These are phyloP conservation scores for Cercospora brassicicola DNA, from an alignment of 2,329 filamentous ascomycete species.

Conservation along the genomic window DNA sequence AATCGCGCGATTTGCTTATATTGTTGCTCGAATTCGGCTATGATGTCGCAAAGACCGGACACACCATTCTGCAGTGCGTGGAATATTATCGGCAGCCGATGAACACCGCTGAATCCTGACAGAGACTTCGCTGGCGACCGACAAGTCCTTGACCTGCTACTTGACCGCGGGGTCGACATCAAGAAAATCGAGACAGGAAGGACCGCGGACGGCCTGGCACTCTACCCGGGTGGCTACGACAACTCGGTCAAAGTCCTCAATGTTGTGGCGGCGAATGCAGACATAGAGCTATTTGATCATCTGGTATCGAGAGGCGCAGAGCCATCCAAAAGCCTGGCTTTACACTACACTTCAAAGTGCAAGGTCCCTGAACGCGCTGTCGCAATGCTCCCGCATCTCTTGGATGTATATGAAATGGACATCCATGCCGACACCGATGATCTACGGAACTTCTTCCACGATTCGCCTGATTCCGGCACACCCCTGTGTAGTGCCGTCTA, in stretches of 20 bases:
- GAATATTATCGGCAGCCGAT: neutral
- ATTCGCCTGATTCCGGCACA: slow-evolving; percentile 11
- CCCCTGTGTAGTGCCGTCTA: slow-evolving; percentile 18
- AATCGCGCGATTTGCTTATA: neutral
- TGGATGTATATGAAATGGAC: slow-evolving; percentile 20
- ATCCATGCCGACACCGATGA: slow-evolving; percentile 17
- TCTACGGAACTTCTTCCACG: slow-evolving; percentile 11
- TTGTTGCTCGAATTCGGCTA: neutral
- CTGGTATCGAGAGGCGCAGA: slow-evolving; percentile 19
- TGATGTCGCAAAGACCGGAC: neutral
- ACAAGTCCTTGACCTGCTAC: slow-evolving; percentile 19
- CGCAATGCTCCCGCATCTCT: slow-evolving; percentile 17
- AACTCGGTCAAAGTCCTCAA: slow-evolving; percentile 18
- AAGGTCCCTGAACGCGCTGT: slow-evolving; percentile 6
- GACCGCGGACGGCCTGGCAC: slow-evolving; percentile 1
- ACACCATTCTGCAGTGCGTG: neutral
- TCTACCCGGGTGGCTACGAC: slow-evolving; percentile 10
- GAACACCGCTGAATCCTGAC: neutral
- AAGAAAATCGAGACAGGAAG: slow-evolving; percentile 13
- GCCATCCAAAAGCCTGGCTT: slow-evolving; percentile 6
- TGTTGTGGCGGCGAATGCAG: slow-evolving; percentile 17
- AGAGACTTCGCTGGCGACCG: slow-evolving; percentile 16
- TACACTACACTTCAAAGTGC: slow-evolving; percentile 17
- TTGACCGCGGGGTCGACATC: slow-evolving; percentile 23
- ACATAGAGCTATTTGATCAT: slow-evolving; percentile 22